A percentile compares a stretch with the other conserved stretches of the same genome.
Evolutionary conservation across 2,329 filamentous ascomycete species (phyloP).

Genomic region (Paraconiothyrium brasiliense): DNA sequence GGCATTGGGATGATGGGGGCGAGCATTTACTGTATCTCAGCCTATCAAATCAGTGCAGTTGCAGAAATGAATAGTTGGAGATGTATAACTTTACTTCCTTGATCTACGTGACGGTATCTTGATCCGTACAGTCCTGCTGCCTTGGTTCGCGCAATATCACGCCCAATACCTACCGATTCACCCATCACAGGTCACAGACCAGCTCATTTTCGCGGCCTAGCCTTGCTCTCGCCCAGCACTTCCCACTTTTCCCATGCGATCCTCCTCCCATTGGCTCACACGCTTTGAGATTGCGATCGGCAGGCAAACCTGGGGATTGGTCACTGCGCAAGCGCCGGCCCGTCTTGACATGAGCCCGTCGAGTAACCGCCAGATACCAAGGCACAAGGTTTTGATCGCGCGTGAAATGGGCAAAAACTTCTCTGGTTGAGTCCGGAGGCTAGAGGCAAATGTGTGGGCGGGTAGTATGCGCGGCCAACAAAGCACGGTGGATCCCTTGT

Average conservation of each 20-base stretch:
- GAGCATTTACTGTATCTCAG: neutral
- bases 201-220: neutral
- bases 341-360: slow-evolving; percentile 1
- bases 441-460: too few species aligned
- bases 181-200: neutral
- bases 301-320: neutral
- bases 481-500: neutral
- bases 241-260: neutral
- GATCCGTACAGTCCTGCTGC: neutral
- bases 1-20: neutral
- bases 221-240: neutral
- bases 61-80: slow-evolving; percentile 6
- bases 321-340: slow-evolving; percentile 3
- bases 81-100: neutral
- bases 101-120: neutral
- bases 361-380: neutral
- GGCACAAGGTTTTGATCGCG: neutral
- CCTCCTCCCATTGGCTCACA: neutral
- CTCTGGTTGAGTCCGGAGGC: too few species aligned
- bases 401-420: neutral
- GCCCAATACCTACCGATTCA: neutral
- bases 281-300: slow-evolving; percentile 1
- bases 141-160: slow-evolving; percentile 7
- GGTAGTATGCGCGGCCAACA: neutral
- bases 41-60: neutral